These are phyloP conservation scores for Magnusiomyces suaveolens DNA, from an alignment of 1,139 yeast species.

Conservation along the genomic window DNA sequence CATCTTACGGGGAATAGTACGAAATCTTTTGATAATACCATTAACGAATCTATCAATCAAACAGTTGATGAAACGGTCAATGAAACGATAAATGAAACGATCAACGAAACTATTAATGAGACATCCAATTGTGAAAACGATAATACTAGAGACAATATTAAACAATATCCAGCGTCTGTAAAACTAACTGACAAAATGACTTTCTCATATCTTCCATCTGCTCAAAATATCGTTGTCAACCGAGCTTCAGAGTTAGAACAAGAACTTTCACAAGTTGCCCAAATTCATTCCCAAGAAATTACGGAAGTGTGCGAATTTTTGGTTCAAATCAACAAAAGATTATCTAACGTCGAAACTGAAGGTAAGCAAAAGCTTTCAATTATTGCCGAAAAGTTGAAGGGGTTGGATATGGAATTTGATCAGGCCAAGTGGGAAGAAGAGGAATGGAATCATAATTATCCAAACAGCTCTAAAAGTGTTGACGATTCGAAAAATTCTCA, in stretches of 20 bases:
- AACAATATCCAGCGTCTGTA: too few species aligned
- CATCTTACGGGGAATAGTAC: too few species aligned
- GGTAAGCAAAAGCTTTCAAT: neutral
- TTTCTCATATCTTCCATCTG: neutral
- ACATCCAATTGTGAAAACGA: too few species aligned
- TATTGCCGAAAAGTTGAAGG: neutral
- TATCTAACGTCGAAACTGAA: neutral
- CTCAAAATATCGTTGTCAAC: neutral
- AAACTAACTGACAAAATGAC: neutral
- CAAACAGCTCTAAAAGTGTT: neutral
- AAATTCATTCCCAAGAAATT: neutral
- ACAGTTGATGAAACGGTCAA: too few species aligned
- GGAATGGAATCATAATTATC: neutral
- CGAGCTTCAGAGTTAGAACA: neutral
- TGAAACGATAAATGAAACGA: too few species aligned
- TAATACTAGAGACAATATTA: too few species aligned
- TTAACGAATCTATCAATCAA: too few species aligned
- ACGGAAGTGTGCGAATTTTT: neutral
- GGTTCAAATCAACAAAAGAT: neutral
- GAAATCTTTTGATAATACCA: too few species aligned
- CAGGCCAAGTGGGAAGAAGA: neutral
- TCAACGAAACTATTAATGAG: too few species aligned
- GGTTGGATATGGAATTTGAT: neutral
- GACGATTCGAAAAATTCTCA: neutral
- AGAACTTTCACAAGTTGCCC: neutral